These are phyloP conservation scores for Paramecium sexaurelia DNA, from an alignment of 73 alveolate genomes.

Conservation along the genomic window DNA sequence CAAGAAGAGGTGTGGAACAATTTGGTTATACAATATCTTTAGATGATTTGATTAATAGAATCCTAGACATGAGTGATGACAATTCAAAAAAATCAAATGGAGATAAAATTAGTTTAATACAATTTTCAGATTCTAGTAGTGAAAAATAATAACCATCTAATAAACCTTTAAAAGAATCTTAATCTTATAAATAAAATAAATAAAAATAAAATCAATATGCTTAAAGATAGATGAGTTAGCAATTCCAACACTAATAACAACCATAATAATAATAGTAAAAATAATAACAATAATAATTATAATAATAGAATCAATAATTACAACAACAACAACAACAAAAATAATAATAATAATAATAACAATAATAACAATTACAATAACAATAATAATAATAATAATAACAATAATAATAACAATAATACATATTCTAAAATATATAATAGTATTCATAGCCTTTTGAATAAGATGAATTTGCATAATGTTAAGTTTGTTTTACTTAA, in stretches of 20 bases:
- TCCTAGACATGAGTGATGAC: constrained; percentile 50
- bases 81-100: constrained; percentile 39
- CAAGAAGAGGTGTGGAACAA: neutral
- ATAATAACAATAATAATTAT: neutral
- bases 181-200: neutral
- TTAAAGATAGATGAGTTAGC: neutral
- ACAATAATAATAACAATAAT: neutral
- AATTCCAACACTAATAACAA: neutral
- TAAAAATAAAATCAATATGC: neutral
- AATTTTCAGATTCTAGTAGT: constrained; percentile 16
- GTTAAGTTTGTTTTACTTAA: neutral
- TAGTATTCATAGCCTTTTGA: neutral
- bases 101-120: neutral
- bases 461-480: neutral
- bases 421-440: neutral
- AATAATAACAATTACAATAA: neutral
- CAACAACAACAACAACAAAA: neutral
- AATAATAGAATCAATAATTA: neutral
- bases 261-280: neutral
- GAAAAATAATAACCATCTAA: neutral
- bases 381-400: neutral
- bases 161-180: neutral
- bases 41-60: constrained; percentile 23
- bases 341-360: no score
- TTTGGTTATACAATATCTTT: neutral